Conservation (phyloP, 208 protist genomes). For the Tritrichomonas foetus region DNA sequence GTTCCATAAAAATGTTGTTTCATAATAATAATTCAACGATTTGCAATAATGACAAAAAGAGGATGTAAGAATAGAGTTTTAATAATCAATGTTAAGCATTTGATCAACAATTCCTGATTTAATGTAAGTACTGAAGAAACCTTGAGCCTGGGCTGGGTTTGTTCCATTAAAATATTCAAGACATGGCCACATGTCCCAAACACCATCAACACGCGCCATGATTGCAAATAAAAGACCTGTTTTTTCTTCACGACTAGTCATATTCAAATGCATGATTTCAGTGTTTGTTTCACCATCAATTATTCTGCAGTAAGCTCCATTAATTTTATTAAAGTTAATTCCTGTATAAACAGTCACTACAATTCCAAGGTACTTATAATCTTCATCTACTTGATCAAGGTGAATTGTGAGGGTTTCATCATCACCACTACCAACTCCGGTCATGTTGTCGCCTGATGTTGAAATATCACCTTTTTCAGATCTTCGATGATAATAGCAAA, state of each 20-base stretch:
- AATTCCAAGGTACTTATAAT: not conserved
- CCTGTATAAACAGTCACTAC: not conserved
- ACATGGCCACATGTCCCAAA: not conserved
- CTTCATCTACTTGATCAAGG: not conserved
- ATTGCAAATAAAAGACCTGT: not conserved
- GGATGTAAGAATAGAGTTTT: too few relatives aligned
- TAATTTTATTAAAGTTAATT: not conserved
- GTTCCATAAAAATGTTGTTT: too few relatives aligned
- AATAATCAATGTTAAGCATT: too few relatives aligned
- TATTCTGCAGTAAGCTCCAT: not conserved
- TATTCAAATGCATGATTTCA: not conserved
- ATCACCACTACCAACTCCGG: not conserved
- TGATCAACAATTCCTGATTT: too few relatives aligned
- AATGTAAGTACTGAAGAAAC: too few relatives aligned
- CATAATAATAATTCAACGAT: too few relatives aligned
- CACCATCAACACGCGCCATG: not conserved
- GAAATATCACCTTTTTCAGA: not conserved
- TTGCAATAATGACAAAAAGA: too few relatives aligned
- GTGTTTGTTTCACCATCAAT: not conserved
- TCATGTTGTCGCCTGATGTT: not conserved
- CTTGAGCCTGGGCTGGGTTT: not conserved
- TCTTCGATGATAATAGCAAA: not conserved
- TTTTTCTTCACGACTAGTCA: not conserved
- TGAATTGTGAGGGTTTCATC: not conserved
- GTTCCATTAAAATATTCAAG: not conserved